Evolutionary conservation across 768 basidiomycete species (phyloP).

Genomic region (Lactifluus pinguis): DNA sequence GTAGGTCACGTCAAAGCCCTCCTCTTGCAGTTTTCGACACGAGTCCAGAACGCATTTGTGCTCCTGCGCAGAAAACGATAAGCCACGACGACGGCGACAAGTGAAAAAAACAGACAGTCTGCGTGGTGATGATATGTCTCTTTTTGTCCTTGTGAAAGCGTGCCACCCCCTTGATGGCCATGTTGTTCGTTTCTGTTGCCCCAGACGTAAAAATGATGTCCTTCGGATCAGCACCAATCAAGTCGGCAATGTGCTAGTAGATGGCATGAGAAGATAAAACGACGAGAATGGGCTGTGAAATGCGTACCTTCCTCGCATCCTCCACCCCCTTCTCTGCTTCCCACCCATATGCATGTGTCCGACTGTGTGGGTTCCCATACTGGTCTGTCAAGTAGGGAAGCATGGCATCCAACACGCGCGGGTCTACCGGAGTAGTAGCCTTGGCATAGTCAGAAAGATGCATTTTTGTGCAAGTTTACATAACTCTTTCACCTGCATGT

Average conservation of each 20-base stretch:
- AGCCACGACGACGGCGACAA: background rate
- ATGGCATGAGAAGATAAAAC: background rate
- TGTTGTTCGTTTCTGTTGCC: slow-evolving; percentile 96
- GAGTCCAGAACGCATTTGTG: slow-evolving; percentile 99
- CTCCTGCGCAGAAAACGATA: slow-evolving; percentile 45
- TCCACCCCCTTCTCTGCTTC: slow-evolving; percentile 95
- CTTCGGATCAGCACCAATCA: slow-evolving; percentile 91
- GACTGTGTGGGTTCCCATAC: slow-evolving; percentile 95
- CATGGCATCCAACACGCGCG: slow-evolving; percentile 95
- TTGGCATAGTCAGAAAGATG: slow-evolving; percentile 25
- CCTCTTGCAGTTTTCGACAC: slow-evolving; percentile 88
- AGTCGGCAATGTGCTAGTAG: slow-evolving; percentile 74
- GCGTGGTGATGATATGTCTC: slow-evolving; percentile 87
- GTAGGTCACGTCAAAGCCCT: slow-evolving; percentile 97
- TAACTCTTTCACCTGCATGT: slow-evolving; percentile 67
- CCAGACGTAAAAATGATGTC: slow-evolving; percentile 97
- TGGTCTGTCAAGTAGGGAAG: slow-evolving; percentile 91
- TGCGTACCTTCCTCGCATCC: slow-evolving; percentile 69
- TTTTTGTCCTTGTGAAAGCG: slow-evolving; percentile 93
- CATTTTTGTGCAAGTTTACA: background rate
- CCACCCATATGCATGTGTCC: slow-evolving; percentile 99
- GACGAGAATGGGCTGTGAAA: background rate
- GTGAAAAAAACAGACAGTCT: slow-evolving; percentile 54
- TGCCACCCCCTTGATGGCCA: slow-evolving; percentile 94
- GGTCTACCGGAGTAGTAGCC: slow-evolving; percentile 98